phyloP scores from a whole-genome alignment of 371 early-diverging fungal species.

The Mortierella sp. region DNA sequence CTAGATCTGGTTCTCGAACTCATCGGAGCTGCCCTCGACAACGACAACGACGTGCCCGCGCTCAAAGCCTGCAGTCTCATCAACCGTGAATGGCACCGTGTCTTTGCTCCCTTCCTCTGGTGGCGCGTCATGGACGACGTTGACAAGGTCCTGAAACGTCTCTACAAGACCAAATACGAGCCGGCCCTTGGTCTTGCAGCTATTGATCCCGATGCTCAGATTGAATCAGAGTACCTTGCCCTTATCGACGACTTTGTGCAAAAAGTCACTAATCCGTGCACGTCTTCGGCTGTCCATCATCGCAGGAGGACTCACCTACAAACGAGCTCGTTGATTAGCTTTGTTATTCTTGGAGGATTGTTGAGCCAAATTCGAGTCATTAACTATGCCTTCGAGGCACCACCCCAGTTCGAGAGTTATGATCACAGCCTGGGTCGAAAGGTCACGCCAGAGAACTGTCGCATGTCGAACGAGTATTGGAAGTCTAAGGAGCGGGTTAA shows the following conservation, averaged over 20 bases:
- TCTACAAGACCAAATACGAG: background rate
- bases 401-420: background rate
- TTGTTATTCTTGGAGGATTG: slow-evolving; percentile 24
- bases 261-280: background rate
- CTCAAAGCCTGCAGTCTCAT: slow-evolving; percentile 21
- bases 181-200: background rate
- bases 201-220: slow-evolving; percentile 5
- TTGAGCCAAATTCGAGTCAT: slow-evolving; percentile 11
- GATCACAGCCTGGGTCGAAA: background rate
- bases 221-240: slow-evolving; percentile 18
- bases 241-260: background rate
- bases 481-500: background rate
- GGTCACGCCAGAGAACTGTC: slow-evolving; percentile 10
- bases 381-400: background rate
- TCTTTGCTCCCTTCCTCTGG: slow-evolving; percentile 28
- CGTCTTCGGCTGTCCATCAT: slow-evolving; percentile 7
- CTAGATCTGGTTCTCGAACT: slow-evolving; percentile 17
- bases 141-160: slow-evolving; percentile 1
- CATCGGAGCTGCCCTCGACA: slow-evolving; percentile 9
- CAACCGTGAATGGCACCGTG: slow-evolving; percentile 8
- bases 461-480: slow-evolving; percentile 4
- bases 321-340: background rate
- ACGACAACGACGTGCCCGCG: background rate
- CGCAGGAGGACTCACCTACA: background rate
- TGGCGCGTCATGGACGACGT: slow-evolving; percentile 17